Evolutionary conservation across 345 rosid species (phyloP).

Genomic region (Clausena lansium): DNA sequence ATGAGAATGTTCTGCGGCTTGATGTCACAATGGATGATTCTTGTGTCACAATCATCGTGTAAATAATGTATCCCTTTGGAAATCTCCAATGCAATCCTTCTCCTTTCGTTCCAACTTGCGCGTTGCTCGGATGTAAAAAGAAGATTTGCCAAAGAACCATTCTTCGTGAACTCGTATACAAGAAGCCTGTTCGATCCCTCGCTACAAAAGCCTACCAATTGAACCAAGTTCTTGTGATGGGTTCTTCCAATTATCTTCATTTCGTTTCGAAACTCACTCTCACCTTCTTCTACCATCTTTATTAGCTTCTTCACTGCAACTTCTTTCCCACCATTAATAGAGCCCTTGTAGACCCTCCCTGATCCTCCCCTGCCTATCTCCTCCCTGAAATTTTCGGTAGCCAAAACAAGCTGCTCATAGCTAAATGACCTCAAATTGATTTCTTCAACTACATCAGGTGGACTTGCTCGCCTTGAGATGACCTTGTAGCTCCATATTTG

Average conservation of each 20-base stretch:
- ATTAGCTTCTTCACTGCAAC: constrained; percentile 13
- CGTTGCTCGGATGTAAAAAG: background rate
- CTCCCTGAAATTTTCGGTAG: constrained; percentile 18
- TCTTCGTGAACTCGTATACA: background rate
- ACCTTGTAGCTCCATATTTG: background rate
- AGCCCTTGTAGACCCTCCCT: constrained; percentile 15
- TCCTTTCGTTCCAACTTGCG: background rate
- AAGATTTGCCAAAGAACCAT: background rate
- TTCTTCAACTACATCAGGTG: background rate
- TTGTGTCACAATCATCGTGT: constrained; percentile 11
- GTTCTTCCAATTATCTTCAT: background rate
- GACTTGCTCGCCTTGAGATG: background rate
- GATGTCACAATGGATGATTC: constrained; percentile 15
- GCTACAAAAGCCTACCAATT: background rate
- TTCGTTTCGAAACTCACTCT: background rate
- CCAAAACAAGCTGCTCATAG: constrained; percentile 1
- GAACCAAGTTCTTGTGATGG: background rate
- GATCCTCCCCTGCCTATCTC: constrained; percentile 20
- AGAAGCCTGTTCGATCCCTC: background rate
- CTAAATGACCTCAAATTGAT: constrained; percentile 10
- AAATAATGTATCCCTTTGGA: constrained; percentile 9
- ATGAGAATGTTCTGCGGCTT: constrained; percentile 12
- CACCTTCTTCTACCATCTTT: background rate
- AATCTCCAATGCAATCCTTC: background rate
- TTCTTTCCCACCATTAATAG: background rate